A percentile compares a stretch with the other conserved stretches of the same genome.
phyloP scores from a whole-genome alignment of 1,284 basidiomycete species.

The Cryptococcus sp. region DNA sequence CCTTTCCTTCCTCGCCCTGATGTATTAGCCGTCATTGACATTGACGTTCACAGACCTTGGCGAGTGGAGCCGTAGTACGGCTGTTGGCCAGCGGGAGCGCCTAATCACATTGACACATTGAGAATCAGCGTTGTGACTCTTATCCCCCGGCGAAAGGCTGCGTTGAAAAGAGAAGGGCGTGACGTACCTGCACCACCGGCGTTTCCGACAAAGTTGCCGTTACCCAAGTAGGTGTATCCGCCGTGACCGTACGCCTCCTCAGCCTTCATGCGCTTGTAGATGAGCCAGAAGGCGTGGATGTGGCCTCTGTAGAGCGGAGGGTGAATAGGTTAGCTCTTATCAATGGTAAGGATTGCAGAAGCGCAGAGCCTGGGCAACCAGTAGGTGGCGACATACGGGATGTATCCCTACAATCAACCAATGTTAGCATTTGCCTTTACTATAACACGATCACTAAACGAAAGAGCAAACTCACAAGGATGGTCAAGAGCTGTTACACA shows the following conservation, averaged over 20 bases:
- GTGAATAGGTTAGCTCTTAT: too few relatives aligned
- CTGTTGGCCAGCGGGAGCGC: constrained; percentile 25
- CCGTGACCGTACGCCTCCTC: constrained; percentile 71
- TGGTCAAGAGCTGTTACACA: too few relatives aligned
- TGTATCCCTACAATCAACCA: constrained; percentile 17
- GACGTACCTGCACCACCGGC: constrained; percentile 5
- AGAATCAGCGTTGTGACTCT: neutral
- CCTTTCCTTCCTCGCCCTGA: too few relatives aligned
- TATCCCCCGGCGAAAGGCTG: neutral
- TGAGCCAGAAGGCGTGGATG: constrained; percentile 58
- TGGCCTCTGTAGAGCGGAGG: constrained; percentile 47
- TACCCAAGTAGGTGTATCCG: constrained; percentile 59
- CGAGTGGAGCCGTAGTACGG: constrained; percentile 35
- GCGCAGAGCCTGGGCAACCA: neutral
- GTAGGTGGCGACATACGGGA: constrained; percentile 15
- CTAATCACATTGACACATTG: neutral
- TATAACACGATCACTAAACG: too few relatives aligned
- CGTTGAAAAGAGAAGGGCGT: too few relatives aligned
- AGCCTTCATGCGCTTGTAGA: constrained; percentile 68
- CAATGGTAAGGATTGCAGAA: too few relatives aligned
- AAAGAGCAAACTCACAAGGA: too few relatives aligned
- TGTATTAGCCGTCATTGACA: too few relatives aligned
- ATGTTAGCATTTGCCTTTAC: too few relatives aligned
- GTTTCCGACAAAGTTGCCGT: constrained; percentile 47
- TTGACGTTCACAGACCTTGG: neutral